phyloP scores from a whole-genome alignment of 164 flowering plant species.

The Hamamelis virginiana region DNA sequence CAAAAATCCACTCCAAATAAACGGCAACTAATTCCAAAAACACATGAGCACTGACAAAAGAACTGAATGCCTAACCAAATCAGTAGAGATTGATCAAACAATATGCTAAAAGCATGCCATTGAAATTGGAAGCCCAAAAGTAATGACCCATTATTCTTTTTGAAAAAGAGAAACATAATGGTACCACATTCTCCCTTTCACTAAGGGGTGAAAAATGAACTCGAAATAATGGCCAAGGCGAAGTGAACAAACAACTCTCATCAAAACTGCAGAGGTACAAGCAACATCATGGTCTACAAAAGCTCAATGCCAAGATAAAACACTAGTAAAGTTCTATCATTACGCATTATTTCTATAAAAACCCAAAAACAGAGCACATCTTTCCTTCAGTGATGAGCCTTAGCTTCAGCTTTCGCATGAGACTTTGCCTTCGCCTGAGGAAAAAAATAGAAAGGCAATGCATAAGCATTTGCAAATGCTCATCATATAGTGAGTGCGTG shows the following conservation, averaged over 20 bases:
- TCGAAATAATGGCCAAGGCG: background rate
- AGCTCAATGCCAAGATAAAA: background rate
- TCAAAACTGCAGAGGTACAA: background rate
- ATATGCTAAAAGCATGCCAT: background rate
- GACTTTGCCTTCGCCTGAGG: conserved; percentile 51
- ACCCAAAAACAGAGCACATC: background rate
- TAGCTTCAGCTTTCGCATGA: conserved; percentile 53
- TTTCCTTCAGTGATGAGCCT: conserved; percentile 43
- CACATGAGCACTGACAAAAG: too few relatives aligned
- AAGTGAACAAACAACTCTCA: background rate
- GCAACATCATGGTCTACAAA: conserved; percentile 9
- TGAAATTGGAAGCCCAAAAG: background rate
- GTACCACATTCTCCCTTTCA: background rate
- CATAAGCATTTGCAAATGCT: too few relatives aligned
- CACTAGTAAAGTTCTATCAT: conserved; percentile 5
- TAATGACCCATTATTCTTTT: background rate
- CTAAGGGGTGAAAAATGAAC: background rate
- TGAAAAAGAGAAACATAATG: background rate
- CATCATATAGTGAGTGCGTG: too few relatives aligned
- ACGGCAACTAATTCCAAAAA: too few relatives aligned
- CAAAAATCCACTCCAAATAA: too few relatives aligned
- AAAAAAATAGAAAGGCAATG: background rate
- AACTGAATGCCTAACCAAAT: background rate
- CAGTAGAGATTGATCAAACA: background rate
- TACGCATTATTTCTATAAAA: conserved; percentile 21